phyloP scores from a whole-genome alignment of 2,329 filamentous ascomycete genomes.

The Niveomyces coronatus region DNA sequence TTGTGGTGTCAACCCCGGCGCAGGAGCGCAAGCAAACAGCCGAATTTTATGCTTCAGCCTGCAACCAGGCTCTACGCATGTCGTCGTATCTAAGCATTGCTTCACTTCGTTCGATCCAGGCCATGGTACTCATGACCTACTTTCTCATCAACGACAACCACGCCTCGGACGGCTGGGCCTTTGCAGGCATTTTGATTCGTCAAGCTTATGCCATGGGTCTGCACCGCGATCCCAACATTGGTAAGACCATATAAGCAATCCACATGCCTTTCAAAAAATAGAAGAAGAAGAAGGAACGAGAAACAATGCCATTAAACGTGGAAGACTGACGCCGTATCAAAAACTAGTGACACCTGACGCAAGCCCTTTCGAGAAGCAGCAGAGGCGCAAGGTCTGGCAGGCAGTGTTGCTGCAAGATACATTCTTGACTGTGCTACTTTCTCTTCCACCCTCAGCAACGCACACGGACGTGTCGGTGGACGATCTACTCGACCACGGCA shows the following conservation, averaged over 20 bases:
- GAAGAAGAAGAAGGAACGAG: not conserved
- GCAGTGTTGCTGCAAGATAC: conserved; percentile 73
- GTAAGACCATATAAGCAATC: conserved; percentile 20
- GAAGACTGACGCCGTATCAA: conserved; percentile 3
- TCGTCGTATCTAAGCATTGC: conserved; percentile 68
- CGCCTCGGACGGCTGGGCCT: conserved; percentile 73
- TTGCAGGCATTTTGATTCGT: conserved; percentile 65
- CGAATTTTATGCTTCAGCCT: conserved; percentile 72
- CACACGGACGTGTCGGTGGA: conserved; percentile 73
- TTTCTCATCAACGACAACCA: conserved; percentile 83
- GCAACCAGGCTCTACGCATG: conserved; percentile 66
- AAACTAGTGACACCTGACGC: conserved; percentile 50
- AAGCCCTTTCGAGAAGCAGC: conserved; percentile 62
- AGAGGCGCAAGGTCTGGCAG: conserved; percentile 72
- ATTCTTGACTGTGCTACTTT: conserved; percentile 67
- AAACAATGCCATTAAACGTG: not conserved
- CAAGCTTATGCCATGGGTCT: conserved; percentile 76
- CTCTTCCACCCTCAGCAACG: conserved; percentile 65
- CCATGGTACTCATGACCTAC: conserved; percentile 72
- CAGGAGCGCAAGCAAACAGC: conserved; percentile 62
- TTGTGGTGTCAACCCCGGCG: conserved; percentile 49
- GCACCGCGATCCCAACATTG: conserved; percentile 68
- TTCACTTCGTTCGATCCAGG: conserved; percentile 62
- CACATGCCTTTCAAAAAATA: conserved; percentile 1
- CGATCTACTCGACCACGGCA: conserved; percentile 55